phyloP scores from a whole-genome alignment of 805 yeast species.

The Cephaloascus fragrans region DNA sequence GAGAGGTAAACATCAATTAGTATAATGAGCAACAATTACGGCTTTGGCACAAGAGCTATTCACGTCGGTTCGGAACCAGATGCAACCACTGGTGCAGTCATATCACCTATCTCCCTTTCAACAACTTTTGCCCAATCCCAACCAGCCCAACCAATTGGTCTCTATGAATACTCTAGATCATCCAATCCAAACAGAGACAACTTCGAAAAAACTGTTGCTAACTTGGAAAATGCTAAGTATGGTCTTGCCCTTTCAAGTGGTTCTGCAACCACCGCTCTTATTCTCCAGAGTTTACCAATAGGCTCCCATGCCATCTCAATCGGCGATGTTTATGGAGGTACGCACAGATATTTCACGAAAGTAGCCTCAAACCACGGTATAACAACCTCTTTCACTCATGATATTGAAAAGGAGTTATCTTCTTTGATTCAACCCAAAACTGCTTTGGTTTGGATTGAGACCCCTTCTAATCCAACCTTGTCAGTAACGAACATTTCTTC shows the following conservation, averaged over 20 bases:
- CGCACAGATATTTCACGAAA: slow-evolving; percentile 82
- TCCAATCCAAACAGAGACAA: slow-evolving; percentile 81
- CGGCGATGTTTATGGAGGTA: slow-evolving; percentile 88
- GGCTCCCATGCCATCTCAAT: slow-evolving; percentile 69
- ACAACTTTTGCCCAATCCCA: slow-evolving; percentile 78
- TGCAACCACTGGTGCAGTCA: slow-evolving; percentile 75
- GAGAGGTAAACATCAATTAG: neutral
- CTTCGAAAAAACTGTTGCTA: slow-evolving; percentile 71
- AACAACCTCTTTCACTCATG: slow-evolving; percentile 53
- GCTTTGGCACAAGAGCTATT: slow-evolving; percentile 74
- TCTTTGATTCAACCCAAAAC: slow-evolving; percentile 50
- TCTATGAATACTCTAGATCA: slow-evolving; percentile 76
- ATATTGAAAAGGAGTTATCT: slow-evolving; percentile 51
- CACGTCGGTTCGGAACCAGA: slow-evolving; percentile 75
- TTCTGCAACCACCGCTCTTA: slow-evolving; percentile 71
- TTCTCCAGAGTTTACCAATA: slow-evolving; percentile 63
- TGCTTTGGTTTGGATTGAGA: slow-evolving; percentile 76
- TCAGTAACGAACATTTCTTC: slow-evolving; percentile 64
- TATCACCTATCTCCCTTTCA: slow-evolving; percentile 72
- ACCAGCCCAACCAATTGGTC: slow-evolving; percentile 71
- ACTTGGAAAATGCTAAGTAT: slow-evolving; percentile 65
- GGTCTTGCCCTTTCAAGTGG: slow-evolving; percentile 82
- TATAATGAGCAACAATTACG: too few species aligned
- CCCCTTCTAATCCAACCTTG: slow-evolving; percentile 85
- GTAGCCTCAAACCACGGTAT: slow-evolving; percentile 79